Base-by-base conservation (phyloP, 1,139 yeast genomes). In the Yamadazyma sp. region DNA sequence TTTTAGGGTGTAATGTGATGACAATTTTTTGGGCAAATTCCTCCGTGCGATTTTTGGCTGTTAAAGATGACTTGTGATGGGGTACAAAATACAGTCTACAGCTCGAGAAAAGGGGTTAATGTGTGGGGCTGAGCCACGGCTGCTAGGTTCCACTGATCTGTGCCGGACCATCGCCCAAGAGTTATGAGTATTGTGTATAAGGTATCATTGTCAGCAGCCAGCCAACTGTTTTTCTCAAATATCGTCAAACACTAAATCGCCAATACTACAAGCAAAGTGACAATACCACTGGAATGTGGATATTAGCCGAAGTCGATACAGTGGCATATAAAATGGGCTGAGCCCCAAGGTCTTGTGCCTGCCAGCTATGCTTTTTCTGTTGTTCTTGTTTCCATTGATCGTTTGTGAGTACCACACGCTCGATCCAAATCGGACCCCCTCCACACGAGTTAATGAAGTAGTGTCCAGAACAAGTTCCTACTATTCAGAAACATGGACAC, bases 401-500 rank as follows among this genome's bases (percentile, higher is more conserved):
- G 6, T 22, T 8, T 21, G 33, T 22, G 33, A 31, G 13, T 31
- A 31, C 14, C 33, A 31, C 27, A 31, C 27, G n/a, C 12, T 31
- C 4, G 33, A 31, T 22, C 33, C 33, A 31, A 31, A 31, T 22
- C 33, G 22, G 21, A 31, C 27, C 6, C 33, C 33, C 10, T 31
- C 33, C 21, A 31, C 33, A 8, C n/a, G 12, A 14, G 9, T 31
- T 7, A 15, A 31, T 15, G 20, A 31, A 22, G 27, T 31, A 4
- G 33, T 31, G 4, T 20, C 27, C n/a, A 31, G 25, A 22, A 21
- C 27, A 12, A 31, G 33, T 14, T 22, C 33, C 4, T 21, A 12
- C 12, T 22, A 22, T 12, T 31, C 33, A 10, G 33, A 31, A 15
- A 31, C 33, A 31, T 31, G 33, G 33, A n/a, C 33, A 8, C 33